Evolutionary conservation across 139 green algal species (phyloP), one percentile per base, ranked within the genome.

Genomic region (Coccomyxa sp.): DNA sequence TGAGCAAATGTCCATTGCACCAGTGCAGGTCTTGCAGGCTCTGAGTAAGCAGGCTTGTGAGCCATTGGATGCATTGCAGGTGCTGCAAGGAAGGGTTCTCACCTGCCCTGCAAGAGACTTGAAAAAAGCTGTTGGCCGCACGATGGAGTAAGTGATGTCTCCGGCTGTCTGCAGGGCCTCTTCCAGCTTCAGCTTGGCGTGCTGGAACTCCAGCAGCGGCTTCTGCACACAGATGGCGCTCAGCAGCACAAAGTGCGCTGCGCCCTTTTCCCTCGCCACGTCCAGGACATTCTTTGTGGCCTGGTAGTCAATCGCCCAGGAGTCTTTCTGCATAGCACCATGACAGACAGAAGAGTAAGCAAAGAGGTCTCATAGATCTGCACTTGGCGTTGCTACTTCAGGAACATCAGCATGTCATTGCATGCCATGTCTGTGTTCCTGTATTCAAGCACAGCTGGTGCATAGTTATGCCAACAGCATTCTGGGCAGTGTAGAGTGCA

Each of bases 161-260:
- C 83, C 75, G 10, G 77, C 83, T 82, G 81, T 86, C 88, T 92
- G 85, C 77, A 98, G 89, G 31, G 94, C 92, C 39, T 86, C 81
- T 89, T 99, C 96, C 70, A 99, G 92, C 82, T 95, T 94, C 35
- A 99, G 93, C 90, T 99, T 99, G 79, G 96, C 97, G 10, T 86
- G 79, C 91, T 99, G 97, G 87, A 99, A 99, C 87, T 98, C 95
- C 68, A 99, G 89, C 82, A 97, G 85, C 29, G 97, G 97, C 89
- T 97, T 98, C 88, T 99, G 97, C 70, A 99, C 97, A 83, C 97
- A 99, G 88, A 99, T 99, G 79, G 97, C 97, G 36, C 84, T 93
- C 74, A 99, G 91, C 80, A 99, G 93, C 85, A 99, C 94, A 85
- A 97, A 98, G 87, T 99, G 94, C 39, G 82, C 83, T 12, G 89